Conservation (phyloP, 306 rosid species). For the Acmispon strigosus region DNA sequence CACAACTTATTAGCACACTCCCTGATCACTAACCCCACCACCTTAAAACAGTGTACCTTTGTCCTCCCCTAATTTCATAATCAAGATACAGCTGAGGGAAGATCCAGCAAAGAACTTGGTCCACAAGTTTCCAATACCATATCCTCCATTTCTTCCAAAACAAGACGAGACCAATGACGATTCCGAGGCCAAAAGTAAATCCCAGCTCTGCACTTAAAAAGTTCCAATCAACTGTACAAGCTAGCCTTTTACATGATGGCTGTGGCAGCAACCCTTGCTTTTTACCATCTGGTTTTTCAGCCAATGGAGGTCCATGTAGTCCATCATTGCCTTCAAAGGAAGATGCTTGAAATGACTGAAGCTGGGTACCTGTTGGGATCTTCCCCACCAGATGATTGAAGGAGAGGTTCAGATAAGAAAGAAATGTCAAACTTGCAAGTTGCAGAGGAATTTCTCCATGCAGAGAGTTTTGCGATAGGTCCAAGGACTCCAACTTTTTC, state of each 20-base stretch:
- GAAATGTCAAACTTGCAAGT: conserved; percentile 21
- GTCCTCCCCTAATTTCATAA: neutral
- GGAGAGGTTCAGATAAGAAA: conserved; percentile 32
- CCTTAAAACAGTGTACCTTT: neutral
- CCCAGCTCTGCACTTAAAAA: conserved; percentile 8
- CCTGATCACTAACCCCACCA: neutral
- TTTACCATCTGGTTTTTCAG: neutral
- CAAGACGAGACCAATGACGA: neutral
- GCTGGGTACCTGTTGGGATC: conserved; percentile 32
- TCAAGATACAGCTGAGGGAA: neutral
- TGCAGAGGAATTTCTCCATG: conserved; percentile 25
- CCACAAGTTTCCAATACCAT: neutral
- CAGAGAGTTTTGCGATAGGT: conserved; percentile 27
- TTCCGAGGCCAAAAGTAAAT: neutral
- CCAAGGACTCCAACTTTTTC: conserved; percentile 28
- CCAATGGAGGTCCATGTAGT: conserved; percentile 30
- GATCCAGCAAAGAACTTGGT: neutral
- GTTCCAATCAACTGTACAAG: too few relatives aligned
- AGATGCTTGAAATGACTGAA: conserved; percentile 15
- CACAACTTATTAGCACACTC: neutral
- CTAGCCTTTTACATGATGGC: neutral
- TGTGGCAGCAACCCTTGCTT: neutral
- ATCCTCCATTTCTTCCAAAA: conserved; percentile 16
- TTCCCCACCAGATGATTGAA: conserved; percentile 21
- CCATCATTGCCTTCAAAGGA: conserved; percentile 21